These are phyloP conservation scores for Cerioporus squamosus DNA, from an alignment of 1,284 basidiomycete species.

Conservation along the genomic window DNA sequence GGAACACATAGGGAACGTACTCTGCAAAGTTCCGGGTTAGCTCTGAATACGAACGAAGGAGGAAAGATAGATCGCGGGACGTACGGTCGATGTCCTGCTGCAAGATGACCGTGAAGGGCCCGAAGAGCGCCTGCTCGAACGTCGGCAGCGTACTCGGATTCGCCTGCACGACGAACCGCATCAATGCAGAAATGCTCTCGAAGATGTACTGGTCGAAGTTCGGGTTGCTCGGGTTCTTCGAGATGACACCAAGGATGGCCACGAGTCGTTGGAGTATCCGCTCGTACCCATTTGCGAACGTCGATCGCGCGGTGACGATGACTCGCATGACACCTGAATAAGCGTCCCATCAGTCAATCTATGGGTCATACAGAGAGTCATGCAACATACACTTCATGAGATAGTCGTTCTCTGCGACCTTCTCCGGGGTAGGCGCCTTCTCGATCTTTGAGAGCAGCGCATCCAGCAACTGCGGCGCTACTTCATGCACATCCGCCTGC, in stretches of 20 bases:
- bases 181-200: slow-evolving; percentile 91
- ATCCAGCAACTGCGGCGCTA: slow-evolving; percentile 78
- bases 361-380: neutral
- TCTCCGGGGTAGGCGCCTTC: slow-evolving; percentile 84
- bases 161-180: slow-evolving; percentile 84
- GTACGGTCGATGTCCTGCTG: slow-evolving; percentile 91
- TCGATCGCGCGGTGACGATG: slow-evolving; percentile 86
- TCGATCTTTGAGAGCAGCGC: slow-evolving; percentile 86
- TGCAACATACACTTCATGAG: slow-evolving; percentile 86
- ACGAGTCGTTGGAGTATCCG: slow-evolving; percentile 80
- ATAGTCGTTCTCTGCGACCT: slow-evolving; percentile 97
- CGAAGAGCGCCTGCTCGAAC: slow-evolving; percentile 87
- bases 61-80: slow-evolving; percentile 30
- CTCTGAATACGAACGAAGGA: neutral
- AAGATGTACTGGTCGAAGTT: slow-evolving; percentile 98
- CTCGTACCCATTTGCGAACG: slow-evolving; percentile 72
- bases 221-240: slow-evolving; percentile 96
- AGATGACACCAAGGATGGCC: slow-evolving; percentile 83
- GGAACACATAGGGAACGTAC: slow-evolving; percentile 98
- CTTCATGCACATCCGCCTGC: slow-evolving; percentile 84
- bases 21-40: slow-evolving; percentile 61
- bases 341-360: neutral
- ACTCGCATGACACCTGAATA: slow-evolving; percentile 87
- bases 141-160: slow-evolving; percentile 66
- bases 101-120: slow-evolving; percentile 87